A percentile compares a stretch with the other conserved stretches of the same genome.
phyloP scores from a whole-genome alignment of 345 rosid species.

The Aquilaria yunnanensis region DNA sequence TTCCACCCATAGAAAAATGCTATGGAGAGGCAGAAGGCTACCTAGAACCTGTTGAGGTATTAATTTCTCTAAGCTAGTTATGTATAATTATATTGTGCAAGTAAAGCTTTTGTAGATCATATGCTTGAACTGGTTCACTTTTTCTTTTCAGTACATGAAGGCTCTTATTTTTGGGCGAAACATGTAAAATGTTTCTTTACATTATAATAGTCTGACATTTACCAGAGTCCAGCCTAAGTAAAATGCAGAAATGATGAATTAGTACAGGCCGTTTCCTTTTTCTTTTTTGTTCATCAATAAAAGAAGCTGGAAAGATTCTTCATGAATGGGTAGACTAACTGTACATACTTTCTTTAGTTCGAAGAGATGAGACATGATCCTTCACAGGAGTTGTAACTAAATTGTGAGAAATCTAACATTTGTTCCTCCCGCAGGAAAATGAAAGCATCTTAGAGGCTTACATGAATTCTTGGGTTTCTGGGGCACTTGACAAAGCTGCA shows the following conservation, averaged over 20 bases:
- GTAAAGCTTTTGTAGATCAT: too few species aligned
- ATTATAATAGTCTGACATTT: not conserved
- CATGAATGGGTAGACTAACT: too few species aligned
- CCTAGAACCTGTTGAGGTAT: conserved; percentile 82
- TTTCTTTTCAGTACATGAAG: not conserved
- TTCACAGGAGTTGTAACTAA: too few species aligned
- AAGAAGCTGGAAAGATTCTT: too few species aligned
- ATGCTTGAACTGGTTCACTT: too few species aligned
- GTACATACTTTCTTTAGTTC: too few species aligned
- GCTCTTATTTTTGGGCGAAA: not conserved
- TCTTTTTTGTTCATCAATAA: too few species aligned
- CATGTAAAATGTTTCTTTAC: not conserved
- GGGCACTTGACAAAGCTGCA: conserved; percentile 73
- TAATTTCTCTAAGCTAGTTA: not conserved
- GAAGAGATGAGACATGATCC: too few species aligned
- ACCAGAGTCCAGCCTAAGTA: too few species aligned
- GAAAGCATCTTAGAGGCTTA: conserved; percentile 69
- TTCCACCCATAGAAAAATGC: conserved; percentile 69
- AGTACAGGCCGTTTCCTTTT: too few species aligned
- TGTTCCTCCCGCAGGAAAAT: conserved; percentile 42
- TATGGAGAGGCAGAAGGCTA: conserved; percentile 60
- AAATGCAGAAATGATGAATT: too few species aligned
- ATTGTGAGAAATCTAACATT: not conserved
- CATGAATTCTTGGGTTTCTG: conserved; percentile 69
- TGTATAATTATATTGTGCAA: too few species aligned